phyloP scores from a whole-genome alignment of 768 basidiomycete genomes.

The Hypsizygus marmoreus region DNA sequence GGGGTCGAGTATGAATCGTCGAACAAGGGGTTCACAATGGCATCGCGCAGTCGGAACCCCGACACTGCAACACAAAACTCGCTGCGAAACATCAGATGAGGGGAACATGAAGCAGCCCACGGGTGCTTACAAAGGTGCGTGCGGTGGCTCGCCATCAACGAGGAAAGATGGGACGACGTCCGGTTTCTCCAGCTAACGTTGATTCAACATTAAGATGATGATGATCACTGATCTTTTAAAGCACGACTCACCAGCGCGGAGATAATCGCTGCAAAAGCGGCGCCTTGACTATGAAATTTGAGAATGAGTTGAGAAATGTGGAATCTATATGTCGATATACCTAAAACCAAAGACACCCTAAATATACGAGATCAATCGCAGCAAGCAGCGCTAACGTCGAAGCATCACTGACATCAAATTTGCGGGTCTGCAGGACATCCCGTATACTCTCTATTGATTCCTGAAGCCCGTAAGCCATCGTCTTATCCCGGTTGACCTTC shows the following conservation, averaged over 20 bases:
- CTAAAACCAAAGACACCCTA: slow-evolving; percentile 85
- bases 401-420: slow-evolving; percentile 59
- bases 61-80: slow-evolving; percentile 76
- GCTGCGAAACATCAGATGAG: slow-evolving; percentile 33
- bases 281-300: slow-evolving; percentile 62
- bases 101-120: not conserved
- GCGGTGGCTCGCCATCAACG: slow-evolving; percentile 61
- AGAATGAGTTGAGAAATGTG: not conserved
- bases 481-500: slow-evolving; percentile 54
- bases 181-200: slow-evolving; percentile 40
- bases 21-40: slow-evolving; percentile 53
- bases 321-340: slow-evolving; percentile 34
- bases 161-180: slow-evolving; percentile 58
- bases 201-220: not conserved
- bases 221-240: not conserved
- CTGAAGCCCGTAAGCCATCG: slow-evolving; percentile 54
- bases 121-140: slow-evolving; percentile 69
- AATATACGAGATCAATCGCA: slow-evolving; percentile 1
- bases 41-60: slow-evolving; percentile 61
- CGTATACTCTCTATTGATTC: slow-evolving; percentile 56
- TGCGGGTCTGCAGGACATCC: slow-evolving; percentile 57
- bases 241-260: slow-evolving; percentile 59
- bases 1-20: slow-evolving; percentile 60
- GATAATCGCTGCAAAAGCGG: slow-evolving; percentile 70
- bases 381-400: no score